Evolutionary conservation across 257 asterid genomes (phyloP), one percentile per base, ranked within the genome.

Genomic region (Penstemon barbatus): DNA sequence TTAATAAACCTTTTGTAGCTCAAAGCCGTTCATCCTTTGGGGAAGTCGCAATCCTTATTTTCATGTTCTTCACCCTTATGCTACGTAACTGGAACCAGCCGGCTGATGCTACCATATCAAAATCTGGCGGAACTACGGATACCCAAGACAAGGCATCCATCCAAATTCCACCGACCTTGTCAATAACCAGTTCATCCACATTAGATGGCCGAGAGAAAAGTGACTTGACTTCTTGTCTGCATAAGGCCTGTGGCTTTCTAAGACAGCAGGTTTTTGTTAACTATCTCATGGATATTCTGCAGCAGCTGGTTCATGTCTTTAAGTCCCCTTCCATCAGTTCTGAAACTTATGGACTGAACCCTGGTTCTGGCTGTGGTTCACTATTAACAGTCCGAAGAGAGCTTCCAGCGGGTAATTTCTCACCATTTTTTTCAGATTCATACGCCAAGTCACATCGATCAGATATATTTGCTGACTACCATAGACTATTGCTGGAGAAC

Each of bases 41-140:
- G 63, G 99, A 94, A 79, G 91, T 87, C 55, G 61, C 86, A 59
- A 89, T 94, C 70, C 97, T 94, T 71, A 67, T 91, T 65, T 89
- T 89, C 74, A 94, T 91, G 97, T 94, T 89, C 86, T 91, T 89
- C 77, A 91, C 99, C 48, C 93, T 91, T 64, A 91, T 94, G 99
- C 83, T 94, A 63, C 90, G 99, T 50, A 94, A 94, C 83, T 94
- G 99, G 99, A 89, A 94, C 81, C 99, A 94, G 67, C 92, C 97
- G n/a, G 88, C 97, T 59, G 97, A 89, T 80, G 87, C 82, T 63
- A 73, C 90, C 71, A 79, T 62, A 46, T 79, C 86, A 70, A 94
- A 91, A 85, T 79, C 87, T 49, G 78, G 84, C 62, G 84, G 84
- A 63, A 74, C 80, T 48, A 61, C 79, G 15, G 99, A 91, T 72